These are phyloP conservation scores for Danielia reshetovae DNA, from an alignment of 805 yeast species.

Conservation along the genomic window DNA sequence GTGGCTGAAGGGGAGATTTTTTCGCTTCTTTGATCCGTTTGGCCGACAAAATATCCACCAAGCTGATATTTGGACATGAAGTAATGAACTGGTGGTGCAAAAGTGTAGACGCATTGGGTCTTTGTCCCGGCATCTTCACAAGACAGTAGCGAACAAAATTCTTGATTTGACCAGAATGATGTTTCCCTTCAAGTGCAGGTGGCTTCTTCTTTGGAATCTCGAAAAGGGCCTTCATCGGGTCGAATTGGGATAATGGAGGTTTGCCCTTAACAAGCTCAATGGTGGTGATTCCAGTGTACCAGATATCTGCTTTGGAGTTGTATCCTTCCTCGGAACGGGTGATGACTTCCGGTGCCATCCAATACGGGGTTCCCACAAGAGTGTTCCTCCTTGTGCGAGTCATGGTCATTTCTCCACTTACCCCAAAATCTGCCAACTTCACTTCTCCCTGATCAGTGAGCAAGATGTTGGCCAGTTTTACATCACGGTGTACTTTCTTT, in stretches of 20 bases:
- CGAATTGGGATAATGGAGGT: slow-evolving; percentile 72
- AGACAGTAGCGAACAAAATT: slow-evolving; percentile 68
- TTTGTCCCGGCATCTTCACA: slow-evolving; percentile 55
- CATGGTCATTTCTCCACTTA: slow-evolving; percentile 71
- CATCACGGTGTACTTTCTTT: slow-evolving; percentile 80
- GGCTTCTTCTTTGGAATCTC: slow-evolving; percentile 64
- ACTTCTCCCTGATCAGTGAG: slow-evolving; percentile 65
- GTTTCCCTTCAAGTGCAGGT: slow-evolving; percentile 49
- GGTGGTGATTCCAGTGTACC: slow-evolving; percentile 94
- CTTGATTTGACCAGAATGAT: slow-evolving; percentile 49
- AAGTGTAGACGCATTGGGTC: slow-evolving; percentile 61
- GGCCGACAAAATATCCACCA: slow-evolving; percentile 7
- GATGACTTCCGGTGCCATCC: slow-evolving; percentile 99
- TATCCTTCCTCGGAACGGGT: slow-evolving; percentile 50
- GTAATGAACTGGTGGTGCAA: slow-evolving; percentile 52
- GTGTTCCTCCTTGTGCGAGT: slow-evolving; percentile 56
- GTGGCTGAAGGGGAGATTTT: slow-evolving; percentile 3
- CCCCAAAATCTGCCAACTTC: slow-evolving; percentile 92
- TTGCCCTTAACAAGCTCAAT: slow-evolving; percentile 79
- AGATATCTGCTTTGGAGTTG: slow-evolving; percentile 84
- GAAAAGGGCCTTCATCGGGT: slow-evolving; percentile 74
- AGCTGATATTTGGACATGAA: slow-evolving; percentile 11
- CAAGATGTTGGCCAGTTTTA: slow-evolving; percentile 84
- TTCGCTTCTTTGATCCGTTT: slow-evolving; percentile 3
- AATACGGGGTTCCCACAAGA: slow-evolving; percentile 92